phyloP scores from a whole-genome alignment of 2,329 filamentous ascomycete species.

The Pseudogymnoascus pannorum region DNA sequence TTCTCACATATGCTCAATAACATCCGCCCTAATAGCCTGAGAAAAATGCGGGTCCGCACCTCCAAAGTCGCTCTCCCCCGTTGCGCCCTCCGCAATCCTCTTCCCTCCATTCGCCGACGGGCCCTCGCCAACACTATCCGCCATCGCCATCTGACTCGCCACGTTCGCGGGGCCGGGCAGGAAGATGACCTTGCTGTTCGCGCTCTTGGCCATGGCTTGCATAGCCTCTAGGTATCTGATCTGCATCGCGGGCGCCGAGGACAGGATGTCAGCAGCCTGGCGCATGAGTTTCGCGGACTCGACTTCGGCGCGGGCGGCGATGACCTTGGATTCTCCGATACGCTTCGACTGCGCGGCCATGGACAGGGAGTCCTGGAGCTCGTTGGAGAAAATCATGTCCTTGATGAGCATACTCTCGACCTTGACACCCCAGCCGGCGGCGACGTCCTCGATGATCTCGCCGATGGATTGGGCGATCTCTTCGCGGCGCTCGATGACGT shows the following conservation, averaged over 20 bases:
- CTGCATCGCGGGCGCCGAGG: conserved; percentile 91
- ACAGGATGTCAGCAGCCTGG: conserved; percentile 88
- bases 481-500: conserved; percentile 96
- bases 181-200: conserved; percentile 84
- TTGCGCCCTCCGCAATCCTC: conserved; percentile 29
- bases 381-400: conserved; percentile 94
- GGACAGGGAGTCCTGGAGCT: conserved; percentile 89
- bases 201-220: conserved; percentile 95
- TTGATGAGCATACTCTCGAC: conserved; percentile 99
- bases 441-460: conserved; percentile 96
- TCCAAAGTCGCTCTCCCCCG: conserved; percentile 41
- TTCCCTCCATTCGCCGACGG: conserved; percentile 41
- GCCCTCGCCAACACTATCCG: conserved; percentile 47
- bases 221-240: conserved; percentile 97
- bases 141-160: conserved; percentile 41
- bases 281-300: conserved; percentile 91
- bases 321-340: conserved; percentile 97
- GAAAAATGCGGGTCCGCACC: conserved; percentile 58
- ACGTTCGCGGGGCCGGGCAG: conserved; percentile 62
- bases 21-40: conserved; percentile 69
- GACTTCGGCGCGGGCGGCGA: conserved; percentile 93
- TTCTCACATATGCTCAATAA: conserved; percentile 75
- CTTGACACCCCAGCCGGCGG: conserved; percentile 85
- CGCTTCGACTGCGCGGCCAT: conserved; percentile 99
- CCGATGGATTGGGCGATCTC: conserved; percentile 92